These are phyloP conservation scores for Boletus vinaceobasis DNA, from an alignment of 768 basidiomycete genomes.

Conservation along the genomic window DNA sequence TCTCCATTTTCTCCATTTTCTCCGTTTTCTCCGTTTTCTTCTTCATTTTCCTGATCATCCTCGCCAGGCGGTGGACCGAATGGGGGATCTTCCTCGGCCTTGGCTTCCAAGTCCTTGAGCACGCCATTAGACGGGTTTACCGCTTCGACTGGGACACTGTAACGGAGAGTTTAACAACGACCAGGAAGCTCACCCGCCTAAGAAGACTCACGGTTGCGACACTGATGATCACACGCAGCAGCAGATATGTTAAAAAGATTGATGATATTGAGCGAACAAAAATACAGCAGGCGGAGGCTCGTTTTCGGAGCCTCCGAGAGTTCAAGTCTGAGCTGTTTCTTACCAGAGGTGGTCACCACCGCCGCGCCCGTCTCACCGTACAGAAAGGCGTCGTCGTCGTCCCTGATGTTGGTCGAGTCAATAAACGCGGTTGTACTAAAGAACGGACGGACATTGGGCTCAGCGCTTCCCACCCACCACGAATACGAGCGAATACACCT, in stretches of 20 bases:
- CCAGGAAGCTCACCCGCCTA: conserved; percentile 22
- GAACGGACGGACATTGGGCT: conserved; percentile 30
- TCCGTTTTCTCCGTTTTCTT: conserved; percentile 6
- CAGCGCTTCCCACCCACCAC: conserved; percentile 17
- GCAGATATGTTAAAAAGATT: conserved; percentile 37
- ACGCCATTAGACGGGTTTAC: conserved; percentile 45
- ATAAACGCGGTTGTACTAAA: conserved; percentile 18
- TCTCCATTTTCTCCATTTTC: conserved; percentile 24
- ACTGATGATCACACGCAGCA: conserved; percentile 45
- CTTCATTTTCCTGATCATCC: conserved; percentile 28
- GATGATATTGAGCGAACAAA: conserved; percentile 35
- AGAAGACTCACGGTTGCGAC: conserved; percentile 59
- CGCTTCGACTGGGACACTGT: conserved; percentile 41
- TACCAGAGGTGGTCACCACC: conserved; percentile 42
- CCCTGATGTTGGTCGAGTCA: conserved; percentile 41
- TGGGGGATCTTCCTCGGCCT: conserved; percentile 37
- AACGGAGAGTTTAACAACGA: conserved; percentile 20
- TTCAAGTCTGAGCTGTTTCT: conserved; percentile 34
- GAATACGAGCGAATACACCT: conserved; percentile 18
- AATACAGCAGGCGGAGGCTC: conserved; percentile 34
- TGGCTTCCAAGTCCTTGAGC: conserved; percentile 48
- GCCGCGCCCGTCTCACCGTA: conserved; percentile 55
- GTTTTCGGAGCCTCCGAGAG: conserved; percentile 23
- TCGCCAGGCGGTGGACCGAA: conserved; percentile 23
- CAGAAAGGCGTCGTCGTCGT: conserved; percentile 79